A percentile compares a stretch with the other conserved stretches of the same genome.
phyloP scores from a whole-genome alignment of 2,329 filamentous ascomycete genomes.

The Pestalotiopsis sp. region DNA sequence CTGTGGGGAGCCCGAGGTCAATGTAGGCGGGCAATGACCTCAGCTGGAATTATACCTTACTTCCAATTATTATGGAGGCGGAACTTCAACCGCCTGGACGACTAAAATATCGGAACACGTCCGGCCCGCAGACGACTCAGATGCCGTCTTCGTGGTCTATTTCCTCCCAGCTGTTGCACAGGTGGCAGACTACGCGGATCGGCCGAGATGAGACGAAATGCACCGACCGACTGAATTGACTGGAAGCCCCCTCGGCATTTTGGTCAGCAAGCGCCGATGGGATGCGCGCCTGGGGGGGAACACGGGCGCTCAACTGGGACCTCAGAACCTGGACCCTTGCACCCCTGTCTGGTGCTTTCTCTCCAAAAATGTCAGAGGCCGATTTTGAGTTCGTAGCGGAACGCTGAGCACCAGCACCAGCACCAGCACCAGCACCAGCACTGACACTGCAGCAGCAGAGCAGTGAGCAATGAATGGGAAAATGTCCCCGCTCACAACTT shows the following conservation, averaged over 20 bases:
- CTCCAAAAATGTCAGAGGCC: constrained; percentile 6
- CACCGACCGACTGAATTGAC: background rate
- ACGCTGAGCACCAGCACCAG: background rate
- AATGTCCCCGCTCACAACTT: constrained; percentile 10
- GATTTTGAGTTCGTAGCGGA: constrained; percentile 6
- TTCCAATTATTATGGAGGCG: background rate
- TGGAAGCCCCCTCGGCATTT: background rate
- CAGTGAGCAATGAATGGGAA: background rate
- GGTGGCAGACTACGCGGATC: background rate
- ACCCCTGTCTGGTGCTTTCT: background rate
- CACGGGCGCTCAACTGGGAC: background rate
- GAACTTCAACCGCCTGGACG: background rate
- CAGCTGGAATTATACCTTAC: background rate
- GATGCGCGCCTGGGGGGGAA: background rate
- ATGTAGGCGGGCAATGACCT: background rate
- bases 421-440: background rate
- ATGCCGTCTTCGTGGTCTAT: background rate
- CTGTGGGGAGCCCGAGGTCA: background rate
- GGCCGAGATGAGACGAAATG: background rate
- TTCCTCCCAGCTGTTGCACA: background rate
- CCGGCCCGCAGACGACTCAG: background rate
- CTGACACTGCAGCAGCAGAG: background rate
- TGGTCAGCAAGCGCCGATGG: constrained; percentile 8
- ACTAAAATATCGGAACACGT: background rate
- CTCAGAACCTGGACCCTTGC: background rate